Conservation (phyloP, 2,329 filamentous ascomycete genomes). For the Fusarium multiceps region DNA sequence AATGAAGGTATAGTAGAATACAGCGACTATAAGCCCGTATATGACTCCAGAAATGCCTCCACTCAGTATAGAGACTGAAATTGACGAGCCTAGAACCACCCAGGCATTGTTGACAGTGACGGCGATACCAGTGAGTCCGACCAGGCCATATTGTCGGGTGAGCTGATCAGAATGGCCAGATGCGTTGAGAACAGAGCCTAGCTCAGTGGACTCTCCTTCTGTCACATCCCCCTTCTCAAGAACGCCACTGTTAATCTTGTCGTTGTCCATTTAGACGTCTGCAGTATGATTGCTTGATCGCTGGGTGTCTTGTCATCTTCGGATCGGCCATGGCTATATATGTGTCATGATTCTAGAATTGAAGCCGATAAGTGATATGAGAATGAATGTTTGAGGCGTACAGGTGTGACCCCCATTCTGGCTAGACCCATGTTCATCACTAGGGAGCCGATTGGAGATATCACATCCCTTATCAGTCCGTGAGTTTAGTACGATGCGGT, state of each 20-base stretch:
- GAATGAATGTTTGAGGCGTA: neutral
- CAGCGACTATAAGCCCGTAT: slow-evolving; percentile 39
- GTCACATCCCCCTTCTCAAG: slow-evolving; percentile 16
- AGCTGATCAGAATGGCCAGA: slow-evolving; percentile 42
- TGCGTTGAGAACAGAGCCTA: slow-evolving; percentile 20
- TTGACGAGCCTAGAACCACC: slow-evolving; percentile 43
- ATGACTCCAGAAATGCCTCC: slow-evolving; percentile 42
- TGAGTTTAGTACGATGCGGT: neutral
- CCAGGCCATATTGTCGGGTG: slow-evolving; percentile 39
- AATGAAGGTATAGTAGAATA: slow-evolving; percentile 43
- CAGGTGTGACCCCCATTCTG: slow-evolving; percentile 8
- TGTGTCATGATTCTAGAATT: rapidly evolving
- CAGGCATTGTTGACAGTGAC: slow-evolving; percentile 46
- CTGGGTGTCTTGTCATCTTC: too few relatives aligned
- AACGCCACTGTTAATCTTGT: slow-evolving; percentile 14
- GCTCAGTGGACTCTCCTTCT: slow-evolving; percentile 24
- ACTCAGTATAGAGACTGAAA: slow-evolving; percentile 40
- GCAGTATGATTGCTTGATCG: neutral
- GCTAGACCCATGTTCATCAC: slow-evolving; percentile 28
- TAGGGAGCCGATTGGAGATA: slow-evolving; percentile 3
- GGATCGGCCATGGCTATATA: neutral
- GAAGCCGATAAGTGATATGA: slow-evolving; percentile 1
- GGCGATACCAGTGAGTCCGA: slow-evolving; percentile 43
- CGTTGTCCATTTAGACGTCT: slow-evolving; percentile 1
- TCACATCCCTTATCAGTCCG: slow-evolving; percentile 5